phyloP scores from a whole-genome alignment of 106 monocot genomes.

The Hemerocallis citrina region DNA sequence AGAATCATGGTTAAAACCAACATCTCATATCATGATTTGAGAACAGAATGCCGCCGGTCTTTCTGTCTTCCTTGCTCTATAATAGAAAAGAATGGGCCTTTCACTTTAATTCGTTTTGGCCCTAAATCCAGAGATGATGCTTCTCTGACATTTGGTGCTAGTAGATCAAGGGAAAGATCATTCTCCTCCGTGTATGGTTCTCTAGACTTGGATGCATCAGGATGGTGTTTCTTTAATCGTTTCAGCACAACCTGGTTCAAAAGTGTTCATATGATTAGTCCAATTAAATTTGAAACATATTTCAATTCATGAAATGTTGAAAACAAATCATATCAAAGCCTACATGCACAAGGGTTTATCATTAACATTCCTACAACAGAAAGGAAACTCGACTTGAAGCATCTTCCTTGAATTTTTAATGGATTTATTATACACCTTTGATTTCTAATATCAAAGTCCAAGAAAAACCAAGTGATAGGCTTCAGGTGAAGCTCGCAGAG shows the following conservation, averaged over 20 bases:
- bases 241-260: constrained; percentile 8
- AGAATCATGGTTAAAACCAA: constrained; percentile 11
- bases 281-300: neutral
- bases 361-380: no score
- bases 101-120: constrained; percentile 19
- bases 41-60: no score
- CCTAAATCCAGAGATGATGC: constrained; percentile 12
- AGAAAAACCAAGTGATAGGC: no score
- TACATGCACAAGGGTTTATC: neutral
- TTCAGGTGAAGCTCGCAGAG: no score
- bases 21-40: neutral
- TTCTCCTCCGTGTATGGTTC: neutral
- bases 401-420: no score
- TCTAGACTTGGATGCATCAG: neutral
- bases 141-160: constrained; percentile 1
- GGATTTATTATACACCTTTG: no score
- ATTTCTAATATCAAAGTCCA: no score
- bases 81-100: constrained; percentile 11
- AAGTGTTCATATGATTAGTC: neutral
- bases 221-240: constrained; percentile 2
- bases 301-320: neutral
- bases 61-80: neutral
- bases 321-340: neutral
- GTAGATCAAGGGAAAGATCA: neutral
- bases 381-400: no score